Evolutionary conservation across 2,329 filamentous ascomycete species (phyloP), one percentile per base, ranked within the genome.

Genomic region (Orbilia oligospora): DNA sequence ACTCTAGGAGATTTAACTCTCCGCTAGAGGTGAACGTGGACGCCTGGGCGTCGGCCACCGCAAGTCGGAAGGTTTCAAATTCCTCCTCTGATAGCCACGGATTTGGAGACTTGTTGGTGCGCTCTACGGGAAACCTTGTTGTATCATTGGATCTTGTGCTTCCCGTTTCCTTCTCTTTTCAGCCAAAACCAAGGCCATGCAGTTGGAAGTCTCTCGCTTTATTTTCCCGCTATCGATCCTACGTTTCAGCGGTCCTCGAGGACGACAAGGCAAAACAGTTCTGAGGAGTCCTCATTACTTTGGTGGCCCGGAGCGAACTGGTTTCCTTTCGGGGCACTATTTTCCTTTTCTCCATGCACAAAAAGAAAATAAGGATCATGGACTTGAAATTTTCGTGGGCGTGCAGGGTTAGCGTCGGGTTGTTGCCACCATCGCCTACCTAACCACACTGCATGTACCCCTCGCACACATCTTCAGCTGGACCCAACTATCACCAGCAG

Each of bases 111-210:
- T 58, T 56, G 38, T 49, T 55, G 41, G 48, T 70, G 66, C 33
- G 24, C 36, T 71, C 67, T 41, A 33, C 58, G 20, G 55, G 72
- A 76, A 71, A 63, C 56, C 72, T 76, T 49, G 72, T 56, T 64
- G 63, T 66, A 63, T 44, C 51, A 70, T 71, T 76, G 72, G 65
- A 61, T 76, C 38, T 65, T 38, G 36, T 64, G 58, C 51, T 77
- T 71, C 73, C 46, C 61, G 38, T 77, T 77, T 77, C 73, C 67
- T 77, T 77, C 73, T 77, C 51, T 63, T 71, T 77, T 71, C 49
- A 77, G 73, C 48, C 61, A 66, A 16, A 46, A 27, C 72, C 44
- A 53, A 58, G 46, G 44, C 68, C 36, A 71, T 36, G 56, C 33
- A 27, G 41, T 70, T 30, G 24, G 30, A 36, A 53, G 48, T 46